Evolutionary conservation across 805 yeast genomes (phyloP).

Genomic region (Schwanniomyces yamadae): DNA sequence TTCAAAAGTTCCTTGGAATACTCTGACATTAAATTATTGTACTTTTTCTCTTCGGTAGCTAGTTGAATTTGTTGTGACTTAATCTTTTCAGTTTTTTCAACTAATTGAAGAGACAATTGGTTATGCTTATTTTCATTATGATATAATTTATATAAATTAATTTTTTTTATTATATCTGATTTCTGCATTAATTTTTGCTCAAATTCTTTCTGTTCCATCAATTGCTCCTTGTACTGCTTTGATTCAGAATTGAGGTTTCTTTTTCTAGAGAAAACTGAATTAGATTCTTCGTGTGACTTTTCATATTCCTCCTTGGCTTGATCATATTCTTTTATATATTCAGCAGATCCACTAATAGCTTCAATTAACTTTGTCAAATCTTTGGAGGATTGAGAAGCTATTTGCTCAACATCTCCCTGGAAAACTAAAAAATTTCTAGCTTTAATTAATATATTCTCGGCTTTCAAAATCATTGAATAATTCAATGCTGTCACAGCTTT

Average conservation of each 20-base stretch:
- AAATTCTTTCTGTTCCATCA: conserved; percentile 67
- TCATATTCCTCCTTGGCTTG: conserved; percentile 61
- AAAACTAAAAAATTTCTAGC: conserved; percentile 91
- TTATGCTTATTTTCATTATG: conserved; percentile 51
- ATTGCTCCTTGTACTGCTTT: conserved; percentile 74
- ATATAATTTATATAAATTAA: conserved; percentile 62
- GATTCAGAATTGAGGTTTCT: conserved; percentile 71
- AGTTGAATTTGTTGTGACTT: conserved; percentile 30
- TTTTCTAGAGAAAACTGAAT: conserved; percentile 63
- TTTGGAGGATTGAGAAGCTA: conserved; percentile 80
- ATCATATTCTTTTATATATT: conserved; percentile 66
- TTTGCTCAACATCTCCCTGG: conserved; percentile 94
- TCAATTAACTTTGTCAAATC: conserved; percentile 78
- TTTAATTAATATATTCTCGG: conserved; percentile 79
- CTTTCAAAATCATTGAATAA: conserved; percentile 64
- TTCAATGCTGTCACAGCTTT: conserved; percentile 58
- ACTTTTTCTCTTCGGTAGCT: conserved; percentile 24
- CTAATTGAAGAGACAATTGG: conserved; percentile 31
- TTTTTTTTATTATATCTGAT: conserved; percentile 43
- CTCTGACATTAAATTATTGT: conserved; percentile 30
- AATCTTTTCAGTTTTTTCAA: conserved; percentile 36
- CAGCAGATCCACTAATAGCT: conserved; percentile 78
- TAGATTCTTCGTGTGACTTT: conserved; percentile 60
- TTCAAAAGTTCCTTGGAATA: conserved; percentile 48
- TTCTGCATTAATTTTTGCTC: conserved; percentile 54